Percentiles rank a stretch among this genome's conserved stretches.
These are phyloP conservation scores for Aspergillus novoparasiticus DNA, from an alignment of 2,329 filamentous ascomycete genomes.

Conservation along the genomic window DNA sequence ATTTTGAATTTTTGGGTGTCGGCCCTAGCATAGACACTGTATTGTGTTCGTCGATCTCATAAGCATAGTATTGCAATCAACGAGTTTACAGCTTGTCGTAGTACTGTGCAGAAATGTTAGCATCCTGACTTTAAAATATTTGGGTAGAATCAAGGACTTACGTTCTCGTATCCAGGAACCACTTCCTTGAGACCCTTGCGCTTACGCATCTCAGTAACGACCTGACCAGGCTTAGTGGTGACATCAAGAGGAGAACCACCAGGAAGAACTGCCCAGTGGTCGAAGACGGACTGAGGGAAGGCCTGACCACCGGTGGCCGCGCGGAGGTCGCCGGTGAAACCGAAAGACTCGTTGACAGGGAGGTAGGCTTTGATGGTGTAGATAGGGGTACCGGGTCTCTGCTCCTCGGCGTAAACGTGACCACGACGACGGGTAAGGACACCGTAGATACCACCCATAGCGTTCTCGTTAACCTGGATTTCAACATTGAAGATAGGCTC, in stretches of 20 bases:
- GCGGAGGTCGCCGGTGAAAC: slow-evolving; percentile 97
- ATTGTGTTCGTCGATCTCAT: slow-evolving; percentile 49
- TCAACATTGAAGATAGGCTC: slow-evolving; percentile 99
- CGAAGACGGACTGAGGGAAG: slow-evolving; percentile 98
- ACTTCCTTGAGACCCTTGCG: slow-evolving; percentile 99
- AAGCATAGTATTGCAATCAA: slow-evolving; percentile 42
- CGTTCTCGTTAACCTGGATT: slow-evolving; percentile 97
- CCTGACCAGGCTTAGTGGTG: slow-evolving; percentile 77
- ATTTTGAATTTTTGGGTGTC: slow-evolving; percentile 29
- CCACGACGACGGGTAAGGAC: slow-evolving; percentile 96
- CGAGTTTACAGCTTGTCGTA: slow-evolving; percentile 93
- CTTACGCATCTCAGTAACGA: slow-evolving; percentile 92
- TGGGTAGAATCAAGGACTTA: slow-evolving; percentile 58
- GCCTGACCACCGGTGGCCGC: slow-evolving; percentile 92
- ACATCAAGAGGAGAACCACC: slow-evolving; percentile 89
- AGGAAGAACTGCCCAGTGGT: slow-evolving; percentile 96
- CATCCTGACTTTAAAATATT: not conserved
- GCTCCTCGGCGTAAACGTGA: slow-evolving; percentile 98
- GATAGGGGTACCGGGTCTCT: slow-evolving; percentile 96
- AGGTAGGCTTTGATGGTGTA: slow-evolving; percentile 99
- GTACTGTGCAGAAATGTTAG: slow-evolving; percentile 64
- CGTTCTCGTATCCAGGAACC: slow-evolving; percentile 91
- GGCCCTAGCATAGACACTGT: slow-evolving; percentile 32
- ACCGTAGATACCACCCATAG: slow-evolving; percentile 99
- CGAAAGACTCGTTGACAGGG: slow-evolving; percentile 96